A percentile compares a stretch with the other conserved stretches of the same genome.
These are phyloP conservation scores for Gonium pectorale DNA, from an alignment of 139 green algal species.

Conservation along the genomic window DNA sequence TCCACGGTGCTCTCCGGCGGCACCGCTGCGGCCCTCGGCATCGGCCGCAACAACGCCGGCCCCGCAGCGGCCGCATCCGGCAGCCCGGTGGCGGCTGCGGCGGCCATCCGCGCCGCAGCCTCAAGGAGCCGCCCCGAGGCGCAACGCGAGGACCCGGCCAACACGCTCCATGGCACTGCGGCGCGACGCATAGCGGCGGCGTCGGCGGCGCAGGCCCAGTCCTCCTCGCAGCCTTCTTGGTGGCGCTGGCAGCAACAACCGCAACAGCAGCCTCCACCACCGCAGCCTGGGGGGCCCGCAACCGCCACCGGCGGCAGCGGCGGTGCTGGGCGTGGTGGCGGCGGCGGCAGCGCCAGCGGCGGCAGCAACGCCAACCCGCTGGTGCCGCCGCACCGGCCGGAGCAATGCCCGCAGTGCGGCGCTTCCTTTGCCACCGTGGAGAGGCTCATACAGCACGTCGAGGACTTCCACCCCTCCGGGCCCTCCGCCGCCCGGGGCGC, in stretches of 20 bases:
- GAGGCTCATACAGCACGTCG: slow-evolving; percentile 65
- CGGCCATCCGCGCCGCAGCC: too few relatives aligned
- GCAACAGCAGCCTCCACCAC: background rate
- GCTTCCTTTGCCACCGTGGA: slow-evolving; percentile 53
- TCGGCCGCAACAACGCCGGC: background rate
- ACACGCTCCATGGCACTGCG: slow-evolving; percentile 46
- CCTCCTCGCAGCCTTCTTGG: background rate
- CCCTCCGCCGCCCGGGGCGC: background rate
- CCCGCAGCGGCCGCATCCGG: slow-evolving; percentile 22
- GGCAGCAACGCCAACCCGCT: slow-evolving; percentile 33
- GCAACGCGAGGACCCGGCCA: slow-evolving; percentile 45
- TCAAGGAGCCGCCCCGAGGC: too few relatives aligned
- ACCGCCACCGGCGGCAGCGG: background rate
- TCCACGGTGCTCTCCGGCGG: background rate
- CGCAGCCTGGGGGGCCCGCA: background rate
- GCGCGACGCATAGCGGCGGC: slow-evolving; percentile 13
- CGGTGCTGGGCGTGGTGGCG: background rate
- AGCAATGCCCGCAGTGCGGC: slow-evolving; percentile 67
- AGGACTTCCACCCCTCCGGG: slow-evolving; percentile 40
- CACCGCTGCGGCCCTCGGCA: background rate
- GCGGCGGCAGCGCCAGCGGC: slow-evolving; percentile 6
- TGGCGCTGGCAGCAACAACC: slow-evolving; percentile 18
- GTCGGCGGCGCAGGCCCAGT: background rate
- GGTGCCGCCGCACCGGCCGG: slow-evolving; percentile 6
- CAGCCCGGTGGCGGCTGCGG: background rate